Evolutionary conservation across 139 green algal genomes (phyloP).

Genomic region (Closterium sp.): DNA sequence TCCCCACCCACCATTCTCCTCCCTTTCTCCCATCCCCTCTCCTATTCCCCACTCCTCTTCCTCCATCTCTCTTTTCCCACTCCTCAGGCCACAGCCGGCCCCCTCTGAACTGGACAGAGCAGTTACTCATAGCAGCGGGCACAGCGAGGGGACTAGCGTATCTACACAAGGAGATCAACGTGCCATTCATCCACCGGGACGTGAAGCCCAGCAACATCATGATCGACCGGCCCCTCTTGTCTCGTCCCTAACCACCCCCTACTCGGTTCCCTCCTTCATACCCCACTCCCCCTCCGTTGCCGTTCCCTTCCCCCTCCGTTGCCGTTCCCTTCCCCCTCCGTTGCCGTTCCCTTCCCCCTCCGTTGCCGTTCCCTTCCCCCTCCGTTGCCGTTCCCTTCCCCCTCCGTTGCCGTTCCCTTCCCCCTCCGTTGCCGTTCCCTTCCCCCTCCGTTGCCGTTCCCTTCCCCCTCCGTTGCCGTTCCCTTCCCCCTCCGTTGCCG

Average conservation of each 20-base stretch:
- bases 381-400: background rate
- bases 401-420: background rate
- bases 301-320: too few species aligned
- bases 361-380: too few species aligned
- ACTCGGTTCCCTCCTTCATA: too few species aligned
- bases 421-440: too few species aligned
- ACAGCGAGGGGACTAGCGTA: constrained; percentile 20
- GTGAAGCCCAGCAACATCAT: constrained; percentile 23
- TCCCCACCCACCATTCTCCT: background rate
- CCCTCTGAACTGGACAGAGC: constrained; percentile 14
- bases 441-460: too few species aligned
- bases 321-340: too few species aligned
- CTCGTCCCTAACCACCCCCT: too few species aligned
- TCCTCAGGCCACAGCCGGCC: background rate
- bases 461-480: background rate
- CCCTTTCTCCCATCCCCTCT: too few species aligned
- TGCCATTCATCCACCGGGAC: constrained; percentile 30
- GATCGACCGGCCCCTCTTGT: background rate
- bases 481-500: too few species aligned
- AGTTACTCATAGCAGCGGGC: constrained; percentile 1
- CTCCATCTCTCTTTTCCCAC: background rate
- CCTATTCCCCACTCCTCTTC: too few species aligned
- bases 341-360: too few species aligned
- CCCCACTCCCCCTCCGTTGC: too few species aligned
- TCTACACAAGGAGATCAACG: constrained; percentile 23